Conservation (phyloP, 495 filamentous ascomycete genomes). For the Pseudomonodictys pantanalensis region DNA sequence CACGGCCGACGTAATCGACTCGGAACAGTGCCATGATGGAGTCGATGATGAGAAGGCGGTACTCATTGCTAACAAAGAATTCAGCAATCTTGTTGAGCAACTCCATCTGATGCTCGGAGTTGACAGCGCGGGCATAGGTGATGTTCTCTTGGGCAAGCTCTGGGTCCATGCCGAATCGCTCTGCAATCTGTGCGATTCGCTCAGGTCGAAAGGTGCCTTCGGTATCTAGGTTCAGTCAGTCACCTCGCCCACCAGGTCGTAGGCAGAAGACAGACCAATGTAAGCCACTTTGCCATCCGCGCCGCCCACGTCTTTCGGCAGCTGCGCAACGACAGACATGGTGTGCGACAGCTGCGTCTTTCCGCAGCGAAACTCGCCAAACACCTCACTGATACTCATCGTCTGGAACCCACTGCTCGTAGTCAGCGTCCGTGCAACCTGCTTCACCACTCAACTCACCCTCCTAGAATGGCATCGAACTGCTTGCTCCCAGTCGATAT, state of each 20-base stretch:
- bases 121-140: conserved; percentile 65
- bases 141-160: conserved; percentile 69
- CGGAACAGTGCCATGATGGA: conserved; percentile 78
- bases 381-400: conserved; percentile 73
- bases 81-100: conserved; percentile 63
- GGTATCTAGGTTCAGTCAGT: conserved; percentile 51
- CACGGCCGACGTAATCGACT: conserved; percentile 71
- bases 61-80: conserved; percentile 66
- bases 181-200: conserved; percentile 67
- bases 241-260: background rate
- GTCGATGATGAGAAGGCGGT: conserved; percentile 71
- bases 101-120: conserved; percentile 75
- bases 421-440: conserved; percentile 15
- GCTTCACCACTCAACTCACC: conserved; percentile 43
- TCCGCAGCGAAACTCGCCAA: conserved; percentile 73
- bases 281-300: conserved; percentile 78
- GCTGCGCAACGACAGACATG: conserved; percentile 46
- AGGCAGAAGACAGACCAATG: conserved; percentile 50
- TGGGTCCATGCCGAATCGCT: conserved; percentile 59
- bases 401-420: conserved; percentile 67
- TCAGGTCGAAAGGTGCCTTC: conserved; percentile 79
- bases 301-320: conserved; percentile 60
- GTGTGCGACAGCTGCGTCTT: conserved; percentile 57
- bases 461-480: conserved; percentile 68
- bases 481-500: conserved; percentile 76